These are phyloP conservation scores for Termitomyces sp. DNA, from an alignment of 768 basidiomycete species.

Conservation along the genomic window DNA sequence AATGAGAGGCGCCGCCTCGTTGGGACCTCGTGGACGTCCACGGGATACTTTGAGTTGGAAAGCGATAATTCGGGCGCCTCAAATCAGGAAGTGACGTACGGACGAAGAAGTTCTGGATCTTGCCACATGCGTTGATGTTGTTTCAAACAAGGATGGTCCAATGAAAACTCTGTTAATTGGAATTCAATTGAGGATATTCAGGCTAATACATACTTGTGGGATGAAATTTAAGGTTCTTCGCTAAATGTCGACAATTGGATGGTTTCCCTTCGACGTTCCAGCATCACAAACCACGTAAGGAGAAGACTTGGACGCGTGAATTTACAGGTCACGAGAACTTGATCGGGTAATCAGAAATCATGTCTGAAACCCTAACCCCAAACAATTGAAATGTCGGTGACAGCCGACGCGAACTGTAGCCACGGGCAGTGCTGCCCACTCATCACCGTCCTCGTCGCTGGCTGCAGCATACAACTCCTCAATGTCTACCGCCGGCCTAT, in stretches of 20 bases:
- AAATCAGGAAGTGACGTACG: background rate
- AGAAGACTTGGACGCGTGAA: too few relatives aligned
- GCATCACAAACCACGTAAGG: background rate
- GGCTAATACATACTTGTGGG: too few relatives aligned
- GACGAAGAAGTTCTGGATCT: background rate
- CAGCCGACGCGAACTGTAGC: background rate
- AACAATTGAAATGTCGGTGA: background rate
- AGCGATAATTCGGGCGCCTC: background rate
- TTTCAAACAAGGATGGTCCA: background rate
- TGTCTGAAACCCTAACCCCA: constrained; percentile 2
- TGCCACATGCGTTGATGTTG: background rate
- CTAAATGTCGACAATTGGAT: too few relatives aligned
- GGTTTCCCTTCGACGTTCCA: background rate
- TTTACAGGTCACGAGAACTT: too few relatives aligned
- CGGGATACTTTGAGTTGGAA: background rate
- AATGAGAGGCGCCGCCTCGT: background rate
- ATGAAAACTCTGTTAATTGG: background rate
- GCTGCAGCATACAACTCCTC: background rate
- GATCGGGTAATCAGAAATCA: too few relatives aligned
- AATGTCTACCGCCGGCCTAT: constrained; percentile 55
- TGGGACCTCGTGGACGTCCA: background rate
- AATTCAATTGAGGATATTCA: too few relatives aligned
- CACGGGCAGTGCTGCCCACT: background rate
- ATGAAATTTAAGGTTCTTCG: too few relatives aligned
- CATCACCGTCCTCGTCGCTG: background rate